A percentile compares a stretch with the other conserved stretches of the same genome.
These are phyloP conservation scores for Lagerstroemia speciosa DNA, from an alignment of 345 rosid species.

Conservation along the genomic window DNA sequence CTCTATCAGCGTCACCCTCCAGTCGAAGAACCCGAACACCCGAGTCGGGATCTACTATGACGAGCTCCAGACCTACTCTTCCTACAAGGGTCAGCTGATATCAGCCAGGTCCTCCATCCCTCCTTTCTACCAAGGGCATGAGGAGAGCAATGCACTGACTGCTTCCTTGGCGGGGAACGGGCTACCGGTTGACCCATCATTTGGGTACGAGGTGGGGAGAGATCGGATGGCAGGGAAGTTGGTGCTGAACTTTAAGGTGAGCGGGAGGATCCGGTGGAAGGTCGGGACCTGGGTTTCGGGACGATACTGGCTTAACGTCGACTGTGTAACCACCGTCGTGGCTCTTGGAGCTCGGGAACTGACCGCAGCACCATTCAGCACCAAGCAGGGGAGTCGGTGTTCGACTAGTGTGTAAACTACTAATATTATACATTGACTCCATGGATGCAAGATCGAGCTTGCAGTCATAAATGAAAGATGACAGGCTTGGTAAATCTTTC, in stretches of 20 bases:
- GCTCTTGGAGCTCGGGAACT: slow-evolving; percentile 40
- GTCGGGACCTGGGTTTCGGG: slow-evolving; percentile 88
- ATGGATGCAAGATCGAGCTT: no score
- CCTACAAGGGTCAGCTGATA: slow-evolving; percentile 75
- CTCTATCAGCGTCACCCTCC: slow-evolving; percentile 59
- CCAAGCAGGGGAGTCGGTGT: slow-evolving; percentile 56
- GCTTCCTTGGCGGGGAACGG: slow-evolving; percentile 52
- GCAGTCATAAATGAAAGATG: background rate
- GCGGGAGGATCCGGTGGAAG: slow-evolving; percentile 73
- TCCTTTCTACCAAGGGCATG: slow-evolving; percentile 71
- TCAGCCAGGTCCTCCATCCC: slow-evolving; percentile 47
- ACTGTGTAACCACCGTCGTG: slow-evolving; percentile 58
- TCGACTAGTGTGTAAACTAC: slow-evolving; percentile 44
- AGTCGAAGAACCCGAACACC: slow-evolving; percentile 56
- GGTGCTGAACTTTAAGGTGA: slow-evolving; percentile 40
- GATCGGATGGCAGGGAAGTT: slow-evolving; percentile 53
- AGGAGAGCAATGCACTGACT: slow-evolving; percentile 50
- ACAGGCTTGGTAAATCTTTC: background rate
- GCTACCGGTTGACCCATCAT: slow-evolving; percentile 56
- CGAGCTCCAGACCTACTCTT: slow-evolving; percentile 45
- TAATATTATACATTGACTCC: background rate
- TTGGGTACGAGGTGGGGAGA: slow-evolving; percentile 48
- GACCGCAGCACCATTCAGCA: slow-evolving; percentile 29
- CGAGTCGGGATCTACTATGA: slow-evolving; percentile 83
- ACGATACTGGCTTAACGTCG: slow-evolving; percentile 43